Percentiles rank a stretch among this genome's conserved stretches.
phyloP scores from a whole-genome alignment of 331 rosid species.

The Cucumis variabilis region DNA sequence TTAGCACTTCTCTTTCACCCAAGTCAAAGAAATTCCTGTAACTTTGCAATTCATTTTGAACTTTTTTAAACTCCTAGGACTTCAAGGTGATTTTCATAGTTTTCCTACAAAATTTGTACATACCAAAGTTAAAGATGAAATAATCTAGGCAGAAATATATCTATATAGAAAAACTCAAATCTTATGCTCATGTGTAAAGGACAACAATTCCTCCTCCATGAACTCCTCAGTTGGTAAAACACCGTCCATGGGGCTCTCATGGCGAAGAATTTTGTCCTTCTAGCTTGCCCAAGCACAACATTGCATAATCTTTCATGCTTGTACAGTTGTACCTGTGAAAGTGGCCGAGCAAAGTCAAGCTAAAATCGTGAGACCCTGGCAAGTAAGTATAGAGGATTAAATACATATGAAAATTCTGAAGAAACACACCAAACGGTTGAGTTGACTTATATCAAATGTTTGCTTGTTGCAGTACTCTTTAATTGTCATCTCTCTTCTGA shows the following conservation, averaged over 20 bases:
- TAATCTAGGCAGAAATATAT: constrained; percentile 11
- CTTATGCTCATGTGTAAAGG: constrained; percentile 77
- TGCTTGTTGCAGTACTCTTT: constrained; percentile 89
- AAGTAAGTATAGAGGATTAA: too few relatives aligned
- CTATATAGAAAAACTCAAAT: constrained; percentile 51
- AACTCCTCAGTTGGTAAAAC: constrained; percentile 89
- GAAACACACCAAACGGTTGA: constrained; percentile 84
- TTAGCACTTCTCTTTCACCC: too few relatives aligned
- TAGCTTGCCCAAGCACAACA: constrained; percentile 81
- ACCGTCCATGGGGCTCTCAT: constrained; percentile 96
- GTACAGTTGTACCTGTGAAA: constrained; percentile 83
- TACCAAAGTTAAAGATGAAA: constrained; percentile 32
- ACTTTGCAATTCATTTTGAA: too few relatives aligned
- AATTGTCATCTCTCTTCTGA: constrained; percentile 97
- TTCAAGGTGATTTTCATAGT: constrained; percentile 43
- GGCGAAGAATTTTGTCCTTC: constrained; percentile 91
- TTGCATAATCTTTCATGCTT: constrained; percentile 93
- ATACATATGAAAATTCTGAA: constrained; percentile 25
- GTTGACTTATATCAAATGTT: constrained; percentile 78
- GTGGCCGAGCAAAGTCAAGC: constrained; percentile 42
- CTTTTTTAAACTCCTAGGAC: too few relatives aligned
- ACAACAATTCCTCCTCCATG: constrained; percentile 80
- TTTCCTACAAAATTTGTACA: constrained; percentile 82
- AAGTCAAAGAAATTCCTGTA: too few relatives aligned
- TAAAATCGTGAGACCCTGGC: constrained; percentile 33